These are phyloP conservation scores for Hyaloscypha bicolor DNA, from an alignment of 495 filamentous ascomycete species.

Conservation along the genomic window DNA sequence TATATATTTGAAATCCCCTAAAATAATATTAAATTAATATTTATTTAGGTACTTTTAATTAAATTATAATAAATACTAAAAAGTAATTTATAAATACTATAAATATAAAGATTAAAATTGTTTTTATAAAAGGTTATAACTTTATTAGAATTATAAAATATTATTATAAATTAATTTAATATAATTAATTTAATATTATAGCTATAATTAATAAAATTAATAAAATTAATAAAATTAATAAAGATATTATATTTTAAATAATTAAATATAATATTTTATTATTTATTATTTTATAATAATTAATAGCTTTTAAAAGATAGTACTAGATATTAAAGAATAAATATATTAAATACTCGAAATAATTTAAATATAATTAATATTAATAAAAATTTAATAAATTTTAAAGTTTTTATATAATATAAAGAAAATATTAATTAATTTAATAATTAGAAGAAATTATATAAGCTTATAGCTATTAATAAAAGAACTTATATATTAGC, in stretches of 20 bases:
- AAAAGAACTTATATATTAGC: conserved; percentile 4
- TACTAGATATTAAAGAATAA: no score
- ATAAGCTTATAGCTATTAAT: not conserved
- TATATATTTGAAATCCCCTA: conserved; percentile 29
- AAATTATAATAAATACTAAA: conserved; percentile 27
- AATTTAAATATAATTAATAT: no score
- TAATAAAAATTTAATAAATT: no score
- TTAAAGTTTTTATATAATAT: no score
- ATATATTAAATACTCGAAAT: no score
- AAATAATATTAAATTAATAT: conserved; percentile 32
- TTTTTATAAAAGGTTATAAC: conserved; percentile 30
- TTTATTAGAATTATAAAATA: conserved; percentile 30
- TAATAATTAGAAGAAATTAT: not conserved
- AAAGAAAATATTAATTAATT: conserved; percentile 1
- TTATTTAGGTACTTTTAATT: conserved; percentile 31
- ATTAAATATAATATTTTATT: no score
- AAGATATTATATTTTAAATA: no score
- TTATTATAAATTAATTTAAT: conserved; percentile 21
- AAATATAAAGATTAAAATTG: conserved; percentile 9
- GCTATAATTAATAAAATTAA: conserved; percentile 12
- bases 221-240: conserved; percentile 20
- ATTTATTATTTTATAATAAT: no score
- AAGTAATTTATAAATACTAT: conserved; percentile 30
- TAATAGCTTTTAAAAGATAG: no score
- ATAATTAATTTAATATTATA: conserved; percentile 27